Evolutionary conservation across 495 filamentous ascomycete species (phyloP).

Genomic region (Aspergillus wentii): DNA sequence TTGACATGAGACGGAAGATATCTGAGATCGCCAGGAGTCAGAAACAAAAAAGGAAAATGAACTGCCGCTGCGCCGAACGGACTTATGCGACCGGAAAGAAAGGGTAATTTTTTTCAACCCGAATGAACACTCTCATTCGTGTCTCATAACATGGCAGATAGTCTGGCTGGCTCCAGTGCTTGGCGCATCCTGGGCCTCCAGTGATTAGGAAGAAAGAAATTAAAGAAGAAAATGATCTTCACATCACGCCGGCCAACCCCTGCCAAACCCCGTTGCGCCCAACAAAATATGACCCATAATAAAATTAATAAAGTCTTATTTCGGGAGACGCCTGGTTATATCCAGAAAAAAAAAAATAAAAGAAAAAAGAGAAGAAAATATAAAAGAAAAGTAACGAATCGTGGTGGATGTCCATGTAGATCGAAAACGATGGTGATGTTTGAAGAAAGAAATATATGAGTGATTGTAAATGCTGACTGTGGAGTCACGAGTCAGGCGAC

Average conservation of each 20-base stretch:
- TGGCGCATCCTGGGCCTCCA: background rate
- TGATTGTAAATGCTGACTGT: too few species aligned
- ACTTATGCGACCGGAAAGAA: too few species aligned
- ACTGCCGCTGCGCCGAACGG: too few species aligned
- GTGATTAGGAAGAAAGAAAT: slow-evolving; percentile 3
- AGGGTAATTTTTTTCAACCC: too few species aligned
- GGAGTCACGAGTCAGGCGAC: too few species aligned
- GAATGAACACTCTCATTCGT: too few species aligned
- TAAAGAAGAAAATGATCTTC: slow-evolving; percentile 4
- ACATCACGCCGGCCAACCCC: slow-evolving; percentile 4
- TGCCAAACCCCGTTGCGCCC: background rate
- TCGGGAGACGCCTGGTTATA: slow-evolving; percentile 3
- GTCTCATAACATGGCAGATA: too few species aligned
- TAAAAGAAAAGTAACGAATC: slow-evolving; percentile 4
- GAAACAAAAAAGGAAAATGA: slow-evolving; percentile 7
- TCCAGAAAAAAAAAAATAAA: slow-evolving; percentile 6
- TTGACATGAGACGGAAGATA: too few species aligned
- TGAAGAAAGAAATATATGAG: too few species aligned
- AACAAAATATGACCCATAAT: too few species aligned
- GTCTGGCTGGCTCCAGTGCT: too few species aligned
- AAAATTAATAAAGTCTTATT: slow-evolving; percentile 2
- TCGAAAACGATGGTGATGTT: background rate
- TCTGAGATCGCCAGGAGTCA: slow-evolving; percentile 17
- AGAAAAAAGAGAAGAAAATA: slow-evolving; percentile 6
- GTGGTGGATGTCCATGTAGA: background rate